phyloP scores from a whole-genome alignment of 805 yeast species.

The Peterozyma toletana region DNA sequence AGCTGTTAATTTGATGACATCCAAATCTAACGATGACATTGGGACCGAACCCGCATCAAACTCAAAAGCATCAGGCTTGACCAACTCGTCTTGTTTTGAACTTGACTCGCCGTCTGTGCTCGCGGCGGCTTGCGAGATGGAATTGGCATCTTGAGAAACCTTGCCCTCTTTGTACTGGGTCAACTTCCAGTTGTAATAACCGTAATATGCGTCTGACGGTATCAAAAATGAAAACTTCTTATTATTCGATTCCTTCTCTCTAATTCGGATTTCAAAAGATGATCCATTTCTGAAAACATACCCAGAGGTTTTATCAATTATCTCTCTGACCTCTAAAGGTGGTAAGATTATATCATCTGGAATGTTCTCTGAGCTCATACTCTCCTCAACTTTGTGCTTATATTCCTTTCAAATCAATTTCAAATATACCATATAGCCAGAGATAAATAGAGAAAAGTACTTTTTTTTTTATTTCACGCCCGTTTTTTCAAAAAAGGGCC shows the following conservation, averaged over 20 bases:
- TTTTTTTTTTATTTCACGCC: too few relatives aligned
- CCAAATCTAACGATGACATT: conserved; percentile 57
- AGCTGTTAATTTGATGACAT: conserved; percentile 68
- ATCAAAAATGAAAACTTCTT: conserved; percentile 60
- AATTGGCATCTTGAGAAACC: conserved; percentile 6
- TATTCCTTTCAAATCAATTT: too few relatives aligned
- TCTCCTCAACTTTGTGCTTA: not conserved
- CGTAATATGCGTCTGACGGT: conserved; percentile 44
- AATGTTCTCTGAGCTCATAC: not conserved
- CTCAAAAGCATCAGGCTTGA: conserved; percentile 18
- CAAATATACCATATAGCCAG: too few relatives aligned
- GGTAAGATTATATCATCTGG: conserved; percentile 44
- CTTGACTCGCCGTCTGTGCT: conserved; percentile 1
- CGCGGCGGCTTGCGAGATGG: not conserved
- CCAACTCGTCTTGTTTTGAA: conserved; percentile 8
- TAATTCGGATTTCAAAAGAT: conserved; percentile 54
- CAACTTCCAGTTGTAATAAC: conserved; percentile 47
- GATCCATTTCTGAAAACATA: conserved; percentile 66
- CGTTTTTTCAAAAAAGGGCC: too few relatives aligned
- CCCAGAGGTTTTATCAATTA: conserved; percentile 65
- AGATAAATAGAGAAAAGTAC: too few relatives aligned
- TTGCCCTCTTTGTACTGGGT: conserved; percentile 22
- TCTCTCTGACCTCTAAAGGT: conserved; percentile 39
- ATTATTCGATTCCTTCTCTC: conserved; percentile 33
- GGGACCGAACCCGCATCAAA: conserved; percentile 24